Conservation (phyloP, 306 rosid genomes). For the Prunus armeniaca region DNA sequence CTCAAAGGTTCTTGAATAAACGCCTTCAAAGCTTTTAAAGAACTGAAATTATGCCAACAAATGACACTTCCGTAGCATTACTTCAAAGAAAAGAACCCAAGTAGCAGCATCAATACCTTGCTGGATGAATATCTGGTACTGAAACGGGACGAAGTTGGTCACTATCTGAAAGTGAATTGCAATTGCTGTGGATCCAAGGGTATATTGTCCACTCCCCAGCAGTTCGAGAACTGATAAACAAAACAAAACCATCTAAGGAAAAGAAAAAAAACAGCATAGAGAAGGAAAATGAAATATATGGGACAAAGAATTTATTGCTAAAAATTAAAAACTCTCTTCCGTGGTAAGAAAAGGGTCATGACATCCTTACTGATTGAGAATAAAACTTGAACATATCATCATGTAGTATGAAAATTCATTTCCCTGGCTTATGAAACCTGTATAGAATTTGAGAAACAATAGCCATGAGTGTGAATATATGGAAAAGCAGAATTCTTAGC, state of each 20-base stretch:
- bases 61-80: background rate
- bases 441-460: slow-evolving; percentile 25
- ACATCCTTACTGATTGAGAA: slow-evolving; percentile 82
- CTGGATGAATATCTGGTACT: slow-evolving; percentile 95
- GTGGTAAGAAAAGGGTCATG: slow-evolving; percentile 2
- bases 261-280: background rate
- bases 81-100: background rate
- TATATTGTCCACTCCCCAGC: slow-evolving; percentile 84
- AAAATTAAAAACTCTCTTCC: slow-evolving; percentile 7
- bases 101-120: slow-evolving; percentile 53
- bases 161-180: slow-evolving; percentile 76
- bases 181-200: slow-evolving; percentile 95
- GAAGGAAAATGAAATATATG: slow-evolving; percentile 5
- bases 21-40: background rate
- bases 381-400: slow-evolving; percentile 99
- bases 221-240: slow-evolving; percentile 48
- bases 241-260: slow-evolving; percentile 21
- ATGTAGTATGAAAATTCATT: slow-evolving; percentile 98
- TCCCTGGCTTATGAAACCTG: slow-evolving; percentile 95
- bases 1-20: background rate
- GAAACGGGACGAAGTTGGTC: slow-evolving; percentile 87
- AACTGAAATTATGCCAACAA: slow-evolving; percentile 1
- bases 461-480: slow-evolving; percentile 13
- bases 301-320: slow-evolving; percentile 8
- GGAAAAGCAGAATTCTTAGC: slow-evolving; percentile 5